Base-by-base conservation (phyloP, 352 stramenopile genomes). In the Pythium insidiosum region DNA sequence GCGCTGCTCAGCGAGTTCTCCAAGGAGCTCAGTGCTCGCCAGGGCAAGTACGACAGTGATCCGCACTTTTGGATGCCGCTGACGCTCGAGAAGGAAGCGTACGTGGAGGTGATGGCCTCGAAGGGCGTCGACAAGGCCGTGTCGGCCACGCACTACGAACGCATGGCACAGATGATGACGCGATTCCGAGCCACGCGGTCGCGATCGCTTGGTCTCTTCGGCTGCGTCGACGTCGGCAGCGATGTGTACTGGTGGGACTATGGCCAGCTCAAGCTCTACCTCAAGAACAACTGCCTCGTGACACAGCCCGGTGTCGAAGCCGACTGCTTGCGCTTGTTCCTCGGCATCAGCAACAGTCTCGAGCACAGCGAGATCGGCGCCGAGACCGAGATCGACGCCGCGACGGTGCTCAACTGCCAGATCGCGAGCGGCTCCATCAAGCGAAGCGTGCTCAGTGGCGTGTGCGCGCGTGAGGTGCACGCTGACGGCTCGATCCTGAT, bases 221-320 rank as follows among this genome's bases (percentile, higher is more conserved):
- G 96, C 47, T 96, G 94, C 24, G 93, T 99, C 1, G 90, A 99
- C 60, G 95, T 99, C 20, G 96, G 95, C 45, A 95, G 81, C 48
- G 80, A 96, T 48, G 93, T 97, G 19, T 98, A 96, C 77, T 99
- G 95, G 96, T 98, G 94, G 95, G 96, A 99, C 77, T 99, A 99
- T 67, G 96, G 96, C 33, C 94, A 97, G 65, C 73, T 98, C 31
- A 97, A 97, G 71, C 75, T 98, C n/a, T 99, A 98, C 70, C 82
- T 96, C 35, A 95, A 94, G 56, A 98, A 98, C 75, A 97, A 97
- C 58, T 66, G 84, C 5, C 73, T 98, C n/a, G 72, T 99, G 44
- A 88, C 92, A 35, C 71, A 97, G 56, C 56, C 66, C 0, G 75
- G 77, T 12, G 71, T 89, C 4, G 82, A 94, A 40, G 79, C 82